These are phyloP conservation scores for Sodiomyces alkalinus DNA, from an alignment of 2,329 filamentous ascomycete genomes.

Conservation along the genomic window DNA sequence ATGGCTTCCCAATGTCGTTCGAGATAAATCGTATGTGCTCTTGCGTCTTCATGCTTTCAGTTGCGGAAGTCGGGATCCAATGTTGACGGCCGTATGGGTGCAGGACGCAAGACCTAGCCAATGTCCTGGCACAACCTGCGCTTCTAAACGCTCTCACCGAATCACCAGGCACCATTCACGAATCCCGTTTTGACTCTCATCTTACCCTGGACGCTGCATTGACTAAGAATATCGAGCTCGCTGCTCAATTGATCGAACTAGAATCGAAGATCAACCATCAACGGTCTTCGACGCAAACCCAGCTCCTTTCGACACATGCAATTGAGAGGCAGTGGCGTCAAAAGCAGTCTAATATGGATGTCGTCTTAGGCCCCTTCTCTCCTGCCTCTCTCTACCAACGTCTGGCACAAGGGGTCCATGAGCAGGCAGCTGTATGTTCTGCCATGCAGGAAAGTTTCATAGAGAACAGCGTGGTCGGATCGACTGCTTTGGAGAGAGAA, in stretches of 20 bases:
- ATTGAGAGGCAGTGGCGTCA: constrained; percentile 85
- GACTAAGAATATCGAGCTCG: constrained; percentile 55
- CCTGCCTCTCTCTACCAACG: constrained; percentile 77
- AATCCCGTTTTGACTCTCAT: constrained; percentile 52
- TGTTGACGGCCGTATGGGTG: constrained; percentile 4
- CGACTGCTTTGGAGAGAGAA: constrained; percentile 59
- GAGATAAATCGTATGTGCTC: constrained; percentile 71
- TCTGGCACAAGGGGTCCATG: constrained; percentile 58
- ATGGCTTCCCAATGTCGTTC: constrained; percentile 64
- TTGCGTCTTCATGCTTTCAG: neutral
- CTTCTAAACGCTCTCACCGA: constrained; percentile 64
- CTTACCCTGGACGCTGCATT: constrained; percentile 49
- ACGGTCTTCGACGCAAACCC: constrained; percentile 60
- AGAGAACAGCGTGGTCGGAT: constrained; percentile 33
- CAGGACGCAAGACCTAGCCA: constrained; percentile 66
- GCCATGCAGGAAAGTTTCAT: constrained; percentile 90
- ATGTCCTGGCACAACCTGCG: constrained; percentile 46
- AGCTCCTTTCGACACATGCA: constrained; percentile 68
- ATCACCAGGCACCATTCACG: constrained; percentile 51
- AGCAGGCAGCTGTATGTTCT: constrained; percentile 67
- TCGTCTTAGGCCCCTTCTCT: constrained; percentile 68
- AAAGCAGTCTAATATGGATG: constrained; percentile 81
- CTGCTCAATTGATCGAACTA: constrained; percentile 43
- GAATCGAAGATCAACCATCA: constrained; percentile 42
- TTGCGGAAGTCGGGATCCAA: neutral